Evolutionary conservation across 805 yeast species (phyloP).

Genomic region (Candida ascalaphidarum): DNA sequence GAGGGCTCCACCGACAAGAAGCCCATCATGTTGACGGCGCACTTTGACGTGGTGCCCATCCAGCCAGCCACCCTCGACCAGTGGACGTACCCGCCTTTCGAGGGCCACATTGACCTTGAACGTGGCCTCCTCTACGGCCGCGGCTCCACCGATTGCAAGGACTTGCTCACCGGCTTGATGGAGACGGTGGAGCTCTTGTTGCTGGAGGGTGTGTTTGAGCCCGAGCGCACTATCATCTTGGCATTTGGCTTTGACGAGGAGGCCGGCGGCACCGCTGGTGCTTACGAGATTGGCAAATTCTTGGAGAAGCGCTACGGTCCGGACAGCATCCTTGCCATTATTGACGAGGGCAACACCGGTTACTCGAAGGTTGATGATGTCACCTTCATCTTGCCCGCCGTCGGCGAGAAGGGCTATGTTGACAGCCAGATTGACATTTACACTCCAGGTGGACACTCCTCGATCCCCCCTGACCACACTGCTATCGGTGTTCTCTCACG

Average conservation of each 20-base stretch:
- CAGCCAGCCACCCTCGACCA: slow-evolving; percentile 26
- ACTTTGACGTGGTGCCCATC: slow-evolving; percentile 35
- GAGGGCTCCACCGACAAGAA: slow-evolving; percentile 21
- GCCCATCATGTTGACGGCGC: slow-evolving; percentile 31
- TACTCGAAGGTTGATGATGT: neutral
- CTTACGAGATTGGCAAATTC: slow-evolving; percentile 22
- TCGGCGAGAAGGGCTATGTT: slow-evolving; percentile 43
- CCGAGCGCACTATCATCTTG: slow-evolving; percentile 35
- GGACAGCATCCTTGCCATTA: slow-evolving; percentile 33
- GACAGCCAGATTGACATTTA: slow-evolving; percentile 36
- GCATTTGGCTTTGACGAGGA: slow-evolving; percentile 48
- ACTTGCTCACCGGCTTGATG: slow-evolving; percentile 33
- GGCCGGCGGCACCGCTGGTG: slow-evolving; percentile 33
- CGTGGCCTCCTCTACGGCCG: slow-evolving; percentile 19
- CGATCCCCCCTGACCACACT: slow-evolving; percentile 76
- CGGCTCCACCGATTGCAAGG: slow-evolving; percentile 32
- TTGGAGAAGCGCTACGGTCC: slow-evolving; percentile 31
- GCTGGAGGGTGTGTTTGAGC: slow-evolving; percentile 23
- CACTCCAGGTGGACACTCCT: slow-evolving; percentile 75
- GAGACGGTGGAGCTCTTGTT: slow-evolving; percentile 28
- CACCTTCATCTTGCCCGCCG: slow-evolving; percentile 18
- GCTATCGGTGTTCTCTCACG: slow-evolving; percentile 67
- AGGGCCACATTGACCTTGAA: slow-evolving; percentile 25
- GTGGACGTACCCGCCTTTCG: slow-evolving; percentile 31
- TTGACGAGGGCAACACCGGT: slow-evolving; percentile 31